Base-by-base conservation (phyloP, 1,284 basidiomycete genomes). In the Pisolithus thermaeus region DNA sequence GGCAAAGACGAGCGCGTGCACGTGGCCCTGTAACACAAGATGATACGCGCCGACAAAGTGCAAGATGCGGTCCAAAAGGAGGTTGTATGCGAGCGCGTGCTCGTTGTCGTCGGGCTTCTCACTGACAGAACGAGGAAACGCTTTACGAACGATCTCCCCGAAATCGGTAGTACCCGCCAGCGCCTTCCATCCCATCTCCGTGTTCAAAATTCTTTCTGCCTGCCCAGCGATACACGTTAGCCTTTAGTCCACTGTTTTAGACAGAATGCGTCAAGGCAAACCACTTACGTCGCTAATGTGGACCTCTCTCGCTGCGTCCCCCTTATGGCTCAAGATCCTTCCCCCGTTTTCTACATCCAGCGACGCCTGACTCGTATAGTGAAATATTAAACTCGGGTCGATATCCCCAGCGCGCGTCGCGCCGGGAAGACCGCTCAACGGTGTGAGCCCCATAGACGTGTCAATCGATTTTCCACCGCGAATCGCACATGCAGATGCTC, bases 341-440 rank as follows among this genome's bases (percentile, higher is more conserved):
- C 16, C 23, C 8, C 42, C 41, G 8, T 27, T 23, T 6, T 42
- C 41, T 58, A 65, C 71, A 49, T 69, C 77, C 42, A 73, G 83
- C 52, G 11, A 50, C 12, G 50, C 50, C 9, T 82, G 78, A 56
- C 79, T 80, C 28, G 85, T 86, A 65, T 89, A 88, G 67, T 94
- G 91, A 70, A 94, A 92, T 60, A 94, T 86, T 43, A 92, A 78
- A 28, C 84, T 85, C 2, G 91, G 87, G 67, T 96, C 92, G 61
- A 93, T 75, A 1, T 78, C 77, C 8, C 92, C 92, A 7, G 83
- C 79, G 47, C 92, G 83, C 1, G 91, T 93, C 2, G 89, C 90
- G 18, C 92, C 92, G 2, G 91, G 89, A 0, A 95, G 73, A 3
- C 91, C 89, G 51, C 80, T 80, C 22, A 89, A 68, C 9, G 88